Evolutionary conservation across 352 stramenopile genomes (phyloP).

Genomic region (Phytopythium delawarense): DNA sequence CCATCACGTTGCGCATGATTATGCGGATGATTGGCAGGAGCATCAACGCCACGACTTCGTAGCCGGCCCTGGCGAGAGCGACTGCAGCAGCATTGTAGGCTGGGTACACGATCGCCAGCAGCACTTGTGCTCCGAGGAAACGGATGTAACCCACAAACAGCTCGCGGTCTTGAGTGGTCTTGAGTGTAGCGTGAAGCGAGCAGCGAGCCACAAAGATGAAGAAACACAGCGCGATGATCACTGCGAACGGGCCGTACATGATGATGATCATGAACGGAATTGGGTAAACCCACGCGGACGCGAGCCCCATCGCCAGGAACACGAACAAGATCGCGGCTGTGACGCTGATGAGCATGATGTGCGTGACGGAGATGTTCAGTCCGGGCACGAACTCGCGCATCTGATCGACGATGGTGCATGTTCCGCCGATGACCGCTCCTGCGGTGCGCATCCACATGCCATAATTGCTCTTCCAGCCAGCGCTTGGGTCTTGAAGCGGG

Average conservation of each 20-base stretch:
- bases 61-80: conserved; percentile 7
- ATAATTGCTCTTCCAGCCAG: conserved; percentile 21
- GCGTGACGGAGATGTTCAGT: conserved; percentile 6
- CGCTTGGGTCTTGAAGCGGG: conserved; percentile 14
- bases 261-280: conserved; percentile 13
- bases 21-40: conserved; percentile 30
- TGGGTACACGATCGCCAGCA: conserved; percentile 20
- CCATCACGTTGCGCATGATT: conserved; percentile 20
- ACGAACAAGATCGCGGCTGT: conserved; percentile 9
- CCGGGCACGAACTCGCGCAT: conserved; percentile 17
- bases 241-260: conserved; percentile 5
- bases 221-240: neutral
- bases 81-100: conserved; percentile 15
- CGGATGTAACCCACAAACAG: conserved; percentile 5
- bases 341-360: conserved; percentile 10
- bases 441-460: conserved; percentile 20
- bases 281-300: conserved; percentile 10
- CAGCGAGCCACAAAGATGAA: neutral
- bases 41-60: conserved; percentile 14
- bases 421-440: conserved; percentile 3
- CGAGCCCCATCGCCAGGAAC: conserved; percentile 11
- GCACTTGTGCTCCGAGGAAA: conserved; percentile 11
- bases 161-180: neutral
- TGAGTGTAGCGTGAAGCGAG: conserved; percentile 1
- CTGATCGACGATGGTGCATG: conserved; percentile 5